Percentiles rank a stretch among this genome's conserved stretches.
Evolutionary conservation across 805 yeast species (phyloP).

Genomic region (Pichia pseudocactophila): DNA sequence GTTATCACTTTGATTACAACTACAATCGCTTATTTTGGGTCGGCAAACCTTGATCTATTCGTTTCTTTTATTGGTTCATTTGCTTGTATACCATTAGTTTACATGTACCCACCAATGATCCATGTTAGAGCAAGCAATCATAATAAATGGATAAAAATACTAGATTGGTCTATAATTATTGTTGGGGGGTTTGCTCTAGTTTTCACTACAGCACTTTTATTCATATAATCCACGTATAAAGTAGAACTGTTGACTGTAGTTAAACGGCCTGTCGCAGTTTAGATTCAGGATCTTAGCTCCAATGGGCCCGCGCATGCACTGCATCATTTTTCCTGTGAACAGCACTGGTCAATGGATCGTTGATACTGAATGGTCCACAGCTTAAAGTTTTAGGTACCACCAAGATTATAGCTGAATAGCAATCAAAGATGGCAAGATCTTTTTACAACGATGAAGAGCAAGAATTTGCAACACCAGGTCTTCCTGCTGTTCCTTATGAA

Average conservation of each 20-base stretch:
- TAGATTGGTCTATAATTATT: slow-evolving; percentile 41
- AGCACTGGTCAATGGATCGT: too few species aligned
- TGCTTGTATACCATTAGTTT: slow-evolving; percentile 79
- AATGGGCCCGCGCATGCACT: too few species aligned
- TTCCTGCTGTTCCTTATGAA: slow-evolving; percentile 20
- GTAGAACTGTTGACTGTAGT: too few species aligned
- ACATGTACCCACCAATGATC: slow-evolving; percentile 76
- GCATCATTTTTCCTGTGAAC: too few species aligned
- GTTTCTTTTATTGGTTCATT: slow-evolving; percentile 78
- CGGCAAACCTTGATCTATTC: slow-evolving; percentile 59
- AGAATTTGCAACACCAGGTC: slow-evolving; percentile 40
- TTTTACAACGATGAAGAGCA: slow-evolving; percentile 48
- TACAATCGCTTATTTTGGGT: slow-evolving; percentile 55
- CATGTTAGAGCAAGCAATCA: slow-evolving; percentile 48
- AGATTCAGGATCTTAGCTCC: too few species aligned
- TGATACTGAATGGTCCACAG: too few species aligned
- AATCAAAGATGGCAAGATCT: slow-evolving; percentile 23
- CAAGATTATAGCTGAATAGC: too few species aligned
- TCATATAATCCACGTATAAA: slow-evolving; percentile 18
- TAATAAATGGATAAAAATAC: slow-evolving; percentile 29
- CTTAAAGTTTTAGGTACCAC: too few species aligned
- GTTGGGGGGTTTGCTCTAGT: slow-evolving; percentile 56
- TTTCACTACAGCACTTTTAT: slow-evolving; percentile 58
- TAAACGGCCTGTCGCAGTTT: too few species aligned
- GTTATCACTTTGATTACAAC: slow-evolving; percentile 46